Base-by-base conservation (phyloP, 352 stramenopile genomes). In the Pythium coloratum region DNA sequence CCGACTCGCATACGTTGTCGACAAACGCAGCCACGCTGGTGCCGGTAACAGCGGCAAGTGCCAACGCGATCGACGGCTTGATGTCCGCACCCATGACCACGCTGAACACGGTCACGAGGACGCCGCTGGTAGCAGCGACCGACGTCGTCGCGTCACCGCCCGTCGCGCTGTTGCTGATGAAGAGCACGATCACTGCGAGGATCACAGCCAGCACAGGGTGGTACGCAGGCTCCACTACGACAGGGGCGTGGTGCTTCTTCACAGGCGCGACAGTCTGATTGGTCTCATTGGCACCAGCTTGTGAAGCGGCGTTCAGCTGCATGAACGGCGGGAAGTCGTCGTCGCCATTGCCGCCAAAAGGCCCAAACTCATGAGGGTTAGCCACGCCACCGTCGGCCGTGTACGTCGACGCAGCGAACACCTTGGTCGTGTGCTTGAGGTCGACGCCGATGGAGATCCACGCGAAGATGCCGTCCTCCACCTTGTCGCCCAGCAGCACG, bases 391-490 rank as follows among this genome's bases (percentile, higher is more conserved):
- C 59, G 14, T 59, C 7, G 7, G 47, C 47, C 0, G 59, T 66
- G 32, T 50, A 26, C 36, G 70, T 75, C n/a, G 72, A 65, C 6
- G 72, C 72, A 36, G 62, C 66, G 9, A 24, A 65, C 30, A 80
- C 65, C 20, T 28, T 70, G 50, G 69, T 49, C 8, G 69, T 50
- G 3, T 32, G 28, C 26, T 67, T 62, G 59, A 76, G 69, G 49
- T 78, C 71, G 9, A 78, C 65, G 18, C 71, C 71, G 38, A 76
- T 51, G 2, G 72, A 76, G 63, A 79, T 70, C 72, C 72, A 79
- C 26, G 72, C 65, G 58, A 79, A 50, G 12, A 76, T 60, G 40
- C 68, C 72, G 36, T 78, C 68, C 38, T 59, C 49, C 38, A 78
- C 62, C 24, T 51, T 62, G 44, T 78, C 72, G 34, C 72, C 68